Percentiles rank a stretch among this genome's conserved stretches.
Conservation (phyloP, 495 filamentous ascomycete genomes). For the Xeromyces bisporus region DNA sequence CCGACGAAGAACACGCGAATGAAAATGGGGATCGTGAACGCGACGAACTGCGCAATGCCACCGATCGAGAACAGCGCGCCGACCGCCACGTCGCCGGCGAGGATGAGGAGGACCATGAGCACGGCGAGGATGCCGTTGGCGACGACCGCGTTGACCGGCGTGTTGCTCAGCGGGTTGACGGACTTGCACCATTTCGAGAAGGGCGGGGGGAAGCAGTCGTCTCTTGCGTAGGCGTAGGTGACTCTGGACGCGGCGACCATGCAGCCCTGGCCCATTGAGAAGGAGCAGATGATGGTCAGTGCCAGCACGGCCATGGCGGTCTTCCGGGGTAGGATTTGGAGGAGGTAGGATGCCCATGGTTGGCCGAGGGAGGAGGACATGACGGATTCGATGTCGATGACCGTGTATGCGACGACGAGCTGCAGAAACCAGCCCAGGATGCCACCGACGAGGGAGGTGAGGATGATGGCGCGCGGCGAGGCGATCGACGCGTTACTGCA, state of each 20-base stretch:
- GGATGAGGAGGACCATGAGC: slow-evolving; percentile 47
- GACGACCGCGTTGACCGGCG: slow-evolving; percentile 66
- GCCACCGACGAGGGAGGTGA: slow-evolving; percentile 52
- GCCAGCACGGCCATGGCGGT: slow-evolving; percentile 48
- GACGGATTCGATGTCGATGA: slow-evolving; percentile 45
- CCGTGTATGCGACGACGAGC: slow-evolving; percentile 66
- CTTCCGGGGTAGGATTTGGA: slow-evolving; percentile 51
- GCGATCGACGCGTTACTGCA: slow-evolving; percentile 64
- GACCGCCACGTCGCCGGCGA: slow-evolving; percentile 48
- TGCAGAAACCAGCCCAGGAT: slow-evolving; percentile 61
- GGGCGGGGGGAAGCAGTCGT: slow-evolving; percentile 63
- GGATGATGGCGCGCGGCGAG: slow-evolving; percentile 58
- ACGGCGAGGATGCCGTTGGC: slow-evolving; percentile 51
- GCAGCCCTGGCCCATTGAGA: slow-evolving; percentile 69
- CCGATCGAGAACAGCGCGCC: slow-evolving; percentile 65
- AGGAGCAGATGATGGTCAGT: slow-evolving; percentile 59
- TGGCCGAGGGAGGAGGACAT: slow-evolving; percentile 51
- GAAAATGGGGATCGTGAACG: slow-evolving; percentile 59
- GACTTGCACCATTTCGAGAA: slow-evolving; percentile 44
- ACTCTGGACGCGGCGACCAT: slow-evolving; percentile 69
- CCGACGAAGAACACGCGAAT: slow-evolving; percentile 62
- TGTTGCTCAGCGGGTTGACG: slow-evolving; percentile 49
- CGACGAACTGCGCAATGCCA: slow-evolving; percentile 56
- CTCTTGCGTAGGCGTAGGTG: slow-evolving; percentile 65
- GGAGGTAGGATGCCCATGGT: slow-evolving; percentile 59